These are phyloP conservation scores for Ecytonucleospora hepatopenaei DNA, from an alignment of 371 early-diverging fungal genomes.

Conservation along the genomic window DNA sequence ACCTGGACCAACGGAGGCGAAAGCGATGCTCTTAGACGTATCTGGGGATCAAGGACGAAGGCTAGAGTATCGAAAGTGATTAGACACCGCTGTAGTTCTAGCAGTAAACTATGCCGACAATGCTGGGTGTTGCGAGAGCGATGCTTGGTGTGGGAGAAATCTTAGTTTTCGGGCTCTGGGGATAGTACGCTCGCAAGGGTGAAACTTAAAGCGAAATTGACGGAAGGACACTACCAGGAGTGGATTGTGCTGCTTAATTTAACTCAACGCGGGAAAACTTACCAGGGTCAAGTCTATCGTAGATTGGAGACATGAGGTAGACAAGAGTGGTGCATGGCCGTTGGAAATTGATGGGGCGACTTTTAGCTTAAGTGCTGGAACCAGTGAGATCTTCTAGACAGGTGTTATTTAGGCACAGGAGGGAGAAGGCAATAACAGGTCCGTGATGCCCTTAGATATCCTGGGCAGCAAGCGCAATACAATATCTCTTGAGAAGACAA, in stretches of 20 bases:
- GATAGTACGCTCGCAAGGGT: constrained; percentile 40
- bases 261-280: constrained; percentile 54
- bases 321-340: constrained; percentile 59
- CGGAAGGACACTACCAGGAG: constrained; percentile 46
- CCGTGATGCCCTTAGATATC: constrained; percentile 63
- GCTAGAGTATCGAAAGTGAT: constrained; percentile 65
- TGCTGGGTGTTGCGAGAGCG: constrained; percentile 60
- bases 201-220: constrained; percentile 43
- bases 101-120: constrained; percentile 66
- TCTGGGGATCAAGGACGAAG: constrained; percentile 65
- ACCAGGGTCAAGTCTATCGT: constrained; percentile 58
- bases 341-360: constrained; percentile 60
- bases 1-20: constrained; percentile 57
- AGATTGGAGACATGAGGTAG: constrained; percentile 56
- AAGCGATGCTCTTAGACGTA: constrained; percentile 60
- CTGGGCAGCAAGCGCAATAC: constrained; percentile 67
- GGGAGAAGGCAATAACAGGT: constrained; percentile 63
- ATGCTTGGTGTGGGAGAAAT: constrained; percentile 33
- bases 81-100: constrained; percentile 65
- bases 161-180: constrained; percentile 35
- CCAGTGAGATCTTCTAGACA: constrained; percentile 62
- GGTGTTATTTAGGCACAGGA: constrained; percentile 59
- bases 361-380: constrained; percentile 64
- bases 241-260: constrained; percentile 46
- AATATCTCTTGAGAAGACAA: constrained; percentile 61